These are phyloP conservation scores for Herpotrichia juniperi DNA, from an alignment of 2,329 filamentous ascomycete species.

Conservation along the genomic window DNA sequence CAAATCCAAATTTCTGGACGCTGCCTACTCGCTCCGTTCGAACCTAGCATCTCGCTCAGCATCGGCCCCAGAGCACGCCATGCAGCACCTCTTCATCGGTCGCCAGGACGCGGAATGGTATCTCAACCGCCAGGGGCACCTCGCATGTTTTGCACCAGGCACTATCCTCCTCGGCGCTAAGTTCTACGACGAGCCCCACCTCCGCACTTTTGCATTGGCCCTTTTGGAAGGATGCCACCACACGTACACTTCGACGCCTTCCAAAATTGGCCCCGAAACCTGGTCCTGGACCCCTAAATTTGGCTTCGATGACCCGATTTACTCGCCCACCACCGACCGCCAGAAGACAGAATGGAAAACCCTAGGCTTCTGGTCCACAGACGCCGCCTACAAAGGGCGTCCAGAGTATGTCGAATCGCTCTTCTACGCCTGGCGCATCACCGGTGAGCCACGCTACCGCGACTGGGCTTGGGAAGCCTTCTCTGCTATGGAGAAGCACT, in stretches of 20 bases:
- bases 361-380: slow-evolving; percentile 41
- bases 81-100: slow-evolving; percentile 49
- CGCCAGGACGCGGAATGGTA: slow-evolving; percentile 38
- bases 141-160: slow-evolving; percentile 48
- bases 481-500: slow-evolving; percentile 41
- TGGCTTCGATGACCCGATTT: slow-evolving; percentile 37
- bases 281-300: slow-evolving; percentile 49
- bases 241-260: slow-evolving; percentile 43
- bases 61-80: slow-evolving; percentile 35
- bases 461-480: slow-evolving; percentile 53
- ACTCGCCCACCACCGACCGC: slow-evolving; percentile 32
- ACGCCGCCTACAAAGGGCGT: slow-evolving; percentile 42
- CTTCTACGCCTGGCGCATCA: slow-evolving; percentile 51
- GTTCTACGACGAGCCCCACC: slow-evolving; percentile 37
- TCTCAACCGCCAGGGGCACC: slow-evolving; percentile 47
- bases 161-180: slow-evolving; percentile 47
- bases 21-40: slow-evolving; percentile 44
- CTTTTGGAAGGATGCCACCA: slow-evolving; percentile 50
- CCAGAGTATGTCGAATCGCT: slow-evolving; percentile 49
- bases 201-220: slow-evolving; percentile 45
- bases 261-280: slow-evolving; percentile 45
- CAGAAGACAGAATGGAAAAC: slow-evolving; percentile 33
- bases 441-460: slow-evolving; percentile 46
- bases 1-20: slow-evolving; percentile 38
- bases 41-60: slow-evolving; percentile 45